These are phyloP conservation scores for Hymenoscyphus repandus DNA, from an alignment of 2,329 filamentous ascomycete species.

Conservation along the genomic window DNA sequence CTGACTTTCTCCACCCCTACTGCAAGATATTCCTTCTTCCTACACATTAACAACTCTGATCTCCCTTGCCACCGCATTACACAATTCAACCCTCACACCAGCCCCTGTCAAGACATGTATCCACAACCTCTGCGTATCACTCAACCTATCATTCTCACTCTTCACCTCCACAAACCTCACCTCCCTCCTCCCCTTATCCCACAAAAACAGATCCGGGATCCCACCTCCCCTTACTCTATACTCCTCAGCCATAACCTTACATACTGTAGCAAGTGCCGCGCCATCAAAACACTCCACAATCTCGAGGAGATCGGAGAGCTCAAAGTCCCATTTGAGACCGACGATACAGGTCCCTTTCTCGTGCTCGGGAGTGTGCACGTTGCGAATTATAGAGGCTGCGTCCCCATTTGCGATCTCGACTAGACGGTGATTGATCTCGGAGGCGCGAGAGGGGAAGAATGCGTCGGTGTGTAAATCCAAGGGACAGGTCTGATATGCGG, in stretches of 20 bases:
- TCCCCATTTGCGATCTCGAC: conserved; percentile 83
- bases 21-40: not conserved
- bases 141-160: conserved; percentile 79
- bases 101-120: conserved; percentile 87
- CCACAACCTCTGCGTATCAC: conserved; percentile 94
- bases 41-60: conserved; percentile 21
- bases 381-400: conserved; percentile 60
- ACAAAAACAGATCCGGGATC: conserved; percentile 88
- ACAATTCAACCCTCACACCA: conserved; percentile 81
- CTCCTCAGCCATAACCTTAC: conserved; percentile 93
- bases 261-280: conserved; percentile 75
- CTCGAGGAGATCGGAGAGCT: conserved; percentile 70
- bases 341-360: conserved; percentile 78
- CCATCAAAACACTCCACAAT: conserved; percentile 74
- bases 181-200: conserved; percentile 41
- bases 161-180: conserved; percentile 29
- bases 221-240: conserved; percentile 82
- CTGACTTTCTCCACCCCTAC: too few species aligned
- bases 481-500: conserved; percentile 88
- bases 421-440: conserved; percentile 82
- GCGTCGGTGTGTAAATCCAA: conserved; percentile 89
- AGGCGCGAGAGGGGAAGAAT: conserved; percentile 80
- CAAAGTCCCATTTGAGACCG: conserved; percentile 87
- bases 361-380: conserved; percentile 63
- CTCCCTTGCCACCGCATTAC: conserved; percentile 44